Conservation (phyloP, 495 filamentous ascomycete species). For the Cairneyella variabilis region DNA sequence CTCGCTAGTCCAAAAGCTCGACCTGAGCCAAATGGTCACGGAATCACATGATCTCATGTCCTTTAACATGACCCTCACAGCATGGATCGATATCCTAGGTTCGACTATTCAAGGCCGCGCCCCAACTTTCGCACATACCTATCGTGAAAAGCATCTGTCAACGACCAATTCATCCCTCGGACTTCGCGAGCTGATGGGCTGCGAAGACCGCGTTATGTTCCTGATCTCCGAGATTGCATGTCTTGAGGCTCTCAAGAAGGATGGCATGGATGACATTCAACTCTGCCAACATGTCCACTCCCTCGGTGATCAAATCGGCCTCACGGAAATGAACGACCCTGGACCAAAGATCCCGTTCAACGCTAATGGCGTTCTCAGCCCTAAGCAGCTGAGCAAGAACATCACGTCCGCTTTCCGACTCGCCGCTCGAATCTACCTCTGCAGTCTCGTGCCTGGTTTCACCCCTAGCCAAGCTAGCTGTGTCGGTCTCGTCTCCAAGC, state of each 20-base stretch:
- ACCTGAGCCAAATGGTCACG: slow-evolving; percentile 63
- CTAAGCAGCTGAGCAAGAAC: slow-evolving; percentile 76
- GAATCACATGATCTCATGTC: slow-evolving; percentile 62
- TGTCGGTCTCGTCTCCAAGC: slow-evolving; percentile 66
- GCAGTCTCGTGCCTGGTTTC: slow-evolving; percentile 86
- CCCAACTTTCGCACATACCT: slow-evolving; percentile 85
- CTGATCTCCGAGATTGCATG: slow-evolving; percentile 96
- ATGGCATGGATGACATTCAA: slow-evolving; percentile 75
- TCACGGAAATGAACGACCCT: slow-evolving; percentile 57
- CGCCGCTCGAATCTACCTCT: slow-evolving; percentile 91
- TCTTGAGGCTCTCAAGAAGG: slow-evolving; percentile 80
- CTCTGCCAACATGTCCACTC: slow-evolving; percentile 81
- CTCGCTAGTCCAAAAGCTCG: slow-evolving; percentile 76
- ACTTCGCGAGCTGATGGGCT: slow-evolving; percentile 92
- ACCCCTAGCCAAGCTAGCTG: slow-evolving; percentile 66
- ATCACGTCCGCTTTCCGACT: slow-evolving; percentile 87
- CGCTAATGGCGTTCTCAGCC: slow-evolving; percentile 69
- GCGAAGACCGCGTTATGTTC: slow-evolving; percentile 97
- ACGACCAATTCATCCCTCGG: slow-evolving; percentile 63
- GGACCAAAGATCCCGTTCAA: slow-evolving; percentile 52
- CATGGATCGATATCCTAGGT: slow-evolving; percentile 97
- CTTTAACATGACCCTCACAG: slow-evolving; percentile 92
- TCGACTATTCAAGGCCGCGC: slow-evolving; percentile 85
- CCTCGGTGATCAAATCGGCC: slow-evolving; percentile 76
- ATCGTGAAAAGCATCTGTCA: slow-evolving; percentile 83